A percentile compares a stretch with the other conserved stretches of the same genome.
These are phyloP conservation scores for Ophiocordyceps polyrhachis-furcata DNA, from an alignment of 2,329 filamentous ascomycete genomes.

Conservation along the genomic window DNA sequence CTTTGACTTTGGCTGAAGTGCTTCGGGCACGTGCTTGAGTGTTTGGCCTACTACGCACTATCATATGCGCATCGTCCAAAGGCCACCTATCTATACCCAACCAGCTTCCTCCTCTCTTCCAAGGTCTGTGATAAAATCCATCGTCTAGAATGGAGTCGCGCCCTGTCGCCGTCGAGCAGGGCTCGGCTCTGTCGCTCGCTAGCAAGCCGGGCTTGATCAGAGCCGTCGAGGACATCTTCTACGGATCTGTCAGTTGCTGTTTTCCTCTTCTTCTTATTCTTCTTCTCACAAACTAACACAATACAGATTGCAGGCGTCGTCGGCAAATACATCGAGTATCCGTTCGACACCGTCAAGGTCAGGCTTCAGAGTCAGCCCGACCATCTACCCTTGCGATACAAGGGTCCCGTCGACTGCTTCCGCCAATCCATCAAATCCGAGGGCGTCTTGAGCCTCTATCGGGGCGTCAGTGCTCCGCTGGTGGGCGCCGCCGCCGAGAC, in stretches of 20 bases:
- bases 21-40: not conserved
- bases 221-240: conserved; percentile 70
- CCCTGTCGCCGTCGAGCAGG: conserved; percentile 10
- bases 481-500: conserved; percentile 84
- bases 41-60: not conserved
- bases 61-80: not conserved
- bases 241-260: conserved; percentile 52
- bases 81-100: not conserved
- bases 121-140: not conserved
- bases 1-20: not conserved
- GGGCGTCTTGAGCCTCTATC: conserved; percentile 68
- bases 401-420: conserved; percentile 84
- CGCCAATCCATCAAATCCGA: conserved; percentile 63
- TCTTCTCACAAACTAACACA: not conserved
- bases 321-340: conserved; percentile 94
- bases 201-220: conserved; percentile 32
- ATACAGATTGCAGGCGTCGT: conserved; percentile 59
- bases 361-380: conserved; percentile 91
- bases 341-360: conserved; percentile 97
- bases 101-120: not conserved
- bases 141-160: conserved; percentile 12
- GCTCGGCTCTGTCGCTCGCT: conserved; percentile 10
- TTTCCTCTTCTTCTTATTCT: not conserved
- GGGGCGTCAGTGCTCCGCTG: conserved; percentile 81
- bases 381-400: conserved; percentile 62